Conservation (phyloP, 257 asterid species). For the Phtheirospermum japonicum region DNA sequence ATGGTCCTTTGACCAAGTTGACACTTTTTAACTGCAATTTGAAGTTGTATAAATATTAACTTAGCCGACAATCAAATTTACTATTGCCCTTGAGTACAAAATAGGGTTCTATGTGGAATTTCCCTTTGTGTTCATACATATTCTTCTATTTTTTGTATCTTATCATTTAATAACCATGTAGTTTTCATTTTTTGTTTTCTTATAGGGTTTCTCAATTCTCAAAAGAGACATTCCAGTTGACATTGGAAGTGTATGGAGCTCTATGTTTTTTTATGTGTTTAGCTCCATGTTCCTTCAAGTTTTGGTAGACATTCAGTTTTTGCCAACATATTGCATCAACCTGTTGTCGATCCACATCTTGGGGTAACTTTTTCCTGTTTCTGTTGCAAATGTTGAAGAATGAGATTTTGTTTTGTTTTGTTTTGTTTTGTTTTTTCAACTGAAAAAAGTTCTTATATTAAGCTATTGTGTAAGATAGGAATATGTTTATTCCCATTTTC, state of each 20-base stretch:
- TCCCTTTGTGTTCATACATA: not conserved
- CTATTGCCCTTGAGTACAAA: not conserved
- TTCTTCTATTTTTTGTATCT: constrained; percentile 13
- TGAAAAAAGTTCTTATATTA: too few relatives aligned
- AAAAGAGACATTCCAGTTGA: constrained; percentile 47
- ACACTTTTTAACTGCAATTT: not conserved
- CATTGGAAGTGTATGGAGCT: constrained; percentile 62
- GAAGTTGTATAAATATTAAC: not conserved
- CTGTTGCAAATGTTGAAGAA: constrained; percentile 8
- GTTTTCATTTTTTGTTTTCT: constrained; percentile 4
- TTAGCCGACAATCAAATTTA: not conserved
- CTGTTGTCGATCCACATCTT: constrained; percentile 52
- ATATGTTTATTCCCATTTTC: too few relatives aligned
- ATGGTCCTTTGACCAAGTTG: not conserved
- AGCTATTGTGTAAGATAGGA: too few relatives aligned
- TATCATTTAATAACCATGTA: constrained; percentile 7
- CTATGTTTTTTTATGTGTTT: constrained; percentile 64
- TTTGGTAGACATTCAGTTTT: constrained; percentile 74
- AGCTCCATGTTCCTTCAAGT: constrained; percentile 86
- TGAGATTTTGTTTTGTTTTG: too few relatives aligned
- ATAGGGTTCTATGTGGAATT: not conserved
- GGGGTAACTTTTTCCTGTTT: constrained; percentile 34
- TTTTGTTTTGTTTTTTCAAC: too few relatives aligned
- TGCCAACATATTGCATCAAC: constrained; percentile 54
- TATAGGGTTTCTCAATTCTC: constrained; percentile 75